Conservation (phyloP, 257 asterid genomes). For the Lithospermum erythrorhizon region DNA sequence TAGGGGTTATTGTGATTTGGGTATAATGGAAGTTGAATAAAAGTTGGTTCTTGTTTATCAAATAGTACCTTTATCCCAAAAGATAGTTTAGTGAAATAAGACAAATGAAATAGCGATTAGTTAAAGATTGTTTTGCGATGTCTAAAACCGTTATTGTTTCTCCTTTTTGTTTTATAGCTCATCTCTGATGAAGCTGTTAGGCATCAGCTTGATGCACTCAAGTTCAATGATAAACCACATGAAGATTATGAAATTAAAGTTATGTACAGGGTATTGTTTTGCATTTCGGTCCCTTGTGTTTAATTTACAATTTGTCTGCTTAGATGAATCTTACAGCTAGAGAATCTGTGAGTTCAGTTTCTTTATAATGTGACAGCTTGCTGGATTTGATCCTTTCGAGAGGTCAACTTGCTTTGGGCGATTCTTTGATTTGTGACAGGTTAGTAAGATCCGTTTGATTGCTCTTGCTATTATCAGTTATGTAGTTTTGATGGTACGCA, state of each 20-base stretch:
- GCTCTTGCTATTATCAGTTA: too few species aligned
- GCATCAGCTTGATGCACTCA: slow-evolving; percentile 89
- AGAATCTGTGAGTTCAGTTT: slow-evolving; percentile 2
- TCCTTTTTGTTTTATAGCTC: slow-evolving; percentile 33
- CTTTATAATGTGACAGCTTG: slow-evolving; percentile 43
- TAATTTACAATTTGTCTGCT: slow-evolving; percentile 2
- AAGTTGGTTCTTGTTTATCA: too few species aligned
- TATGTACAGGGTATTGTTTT: slow-evolving; percentile 68
- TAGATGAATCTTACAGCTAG: not conserved
- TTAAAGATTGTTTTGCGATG: slow-evolving; percentile 5
- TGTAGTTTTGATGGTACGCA: too few species aligned
- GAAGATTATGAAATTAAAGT: slow-evolving; percentile 93
- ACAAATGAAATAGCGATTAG: too few species aligned
- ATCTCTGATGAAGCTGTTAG: slow-evolving; percentile 81
- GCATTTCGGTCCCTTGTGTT: slow-evolving; percentile 10
- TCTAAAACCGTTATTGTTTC: slow-evolving; percentile 6
- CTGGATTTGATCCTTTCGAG: slow-evolving; percentile 93
- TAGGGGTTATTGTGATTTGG: too few species aligned
- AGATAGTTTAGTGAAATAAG: too few species aligned
- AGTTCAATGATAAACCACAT: slow-evolving; percentile 80
- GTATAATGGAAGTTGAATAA: too few species aligned
- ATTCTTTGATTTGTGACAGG: slow-evolving; percentile 95
- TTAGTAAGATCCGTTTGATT: slow-evolving; percentile 20
- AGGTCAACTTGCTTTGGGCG: slow-evolving; percentile 94
- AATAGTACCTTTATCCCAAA: too few species aligned